phyloP scores from a whole-genome alignment of 208 protist genomes.

The Ichthyophonus hoferi region DNA sequence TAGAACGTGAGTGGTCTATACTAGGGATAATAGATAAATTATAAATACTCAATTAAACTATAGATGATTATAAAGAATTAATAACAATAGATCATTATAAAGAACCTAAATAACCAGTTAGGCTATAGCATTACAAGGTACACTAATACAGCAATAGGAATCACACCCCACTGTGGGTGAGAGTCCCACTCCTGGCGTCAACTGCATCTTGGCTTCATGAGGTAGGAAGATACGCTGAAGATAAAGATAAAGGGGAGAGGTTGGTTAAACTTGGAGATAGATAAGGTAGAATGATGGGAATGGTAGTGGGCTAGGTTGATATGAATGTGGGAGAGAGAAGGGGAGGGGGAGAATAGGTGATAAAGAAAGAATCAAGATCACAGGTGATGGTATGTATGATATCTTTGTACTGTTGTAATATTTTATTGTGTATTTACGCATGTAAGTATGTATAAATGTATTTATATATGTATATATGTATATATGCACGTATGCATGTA shows the following conservation, averaged over 20 bases:
- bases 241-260: not conserved
- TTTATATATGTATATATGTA: not conserved
- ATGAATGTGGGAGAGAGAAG: not conserved
- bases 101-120: too few species aligned
- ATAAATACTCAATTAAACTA: too few species aligned
- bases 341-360: not conserved
- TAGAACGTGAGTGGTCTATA: too few species aligned
- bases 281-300: not conserved
- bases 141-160: not conserved
- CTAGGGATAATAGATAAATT: not conserved
- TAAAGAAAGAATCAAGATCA: not conserved
- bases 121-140: not conserved
- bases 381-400: not conserved
- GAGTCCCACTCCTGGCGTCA: not conserved
- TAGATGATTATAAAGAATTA: too few species aligned
- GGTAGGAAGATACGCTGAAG: slow-evolving; percentile 26
- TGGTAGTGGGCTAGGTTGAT: not conserved
- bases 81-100: too few species aligned
- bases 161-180: not conserved
- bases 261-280: not conserved
- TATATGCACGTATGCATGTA: not conserved
- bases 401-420: not conserved
- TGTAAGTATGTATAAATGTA: not conserved
- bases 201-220: not conserved
- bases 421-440: not conserved